A percentile compares a stretch with the other conserved stretches of the same genome.
phyloP scores from a whole-genome alignment of 768 basidiomycete genomes.

The Thelephora ganbajun region DNA sequence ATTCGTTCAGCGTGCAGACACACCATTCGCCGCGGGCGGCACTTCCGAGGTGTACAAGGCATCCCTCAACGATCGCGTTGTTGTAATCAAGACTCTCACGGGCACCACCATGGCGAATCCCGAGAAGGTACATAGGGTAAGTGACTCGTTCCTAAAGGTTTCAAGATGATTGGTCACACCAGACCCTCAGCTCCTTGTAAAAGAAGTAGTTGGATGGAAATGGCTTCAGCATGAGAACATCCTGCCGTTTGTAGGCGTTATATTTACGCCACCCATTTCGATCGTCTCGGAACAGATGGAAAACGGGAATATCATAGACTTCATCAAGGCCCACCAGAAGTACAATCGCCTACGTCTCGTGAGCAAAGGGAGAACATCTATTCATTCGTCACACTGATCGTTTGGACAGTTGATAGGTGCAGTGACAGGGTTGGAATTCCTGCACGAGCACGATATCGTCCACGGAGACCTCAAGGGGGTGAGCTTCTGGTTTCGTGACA shows the following conservation, averaged over 20 bases:
- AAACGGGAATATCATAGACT: neutral
- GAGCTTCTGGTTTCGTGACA: neutral
- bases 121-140: neutral
- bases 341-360: neutral
- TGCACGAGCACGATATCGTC: constrained; percentile 9
- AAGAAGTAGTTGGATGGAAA: constrained; percentile 1
- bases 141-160: neutral
- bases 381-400: neutral
- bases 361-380: neutral
- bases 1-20: neutral
- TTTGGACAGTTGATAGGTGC: constrained; percentile 8
- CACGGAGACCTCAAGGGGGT: constrained; percentile 15
- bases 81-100: neutral
- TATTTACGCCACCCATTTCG: neutral
- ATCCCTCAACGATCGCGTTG: neutral
- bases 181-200: neutral
- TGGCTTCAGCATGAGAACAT: neutral
- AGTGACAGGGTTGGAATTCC: constrained; percentile 9
- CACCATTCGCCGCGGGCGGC: neutral
- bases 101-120: neutral
- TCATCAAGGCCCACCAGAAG: neutral
- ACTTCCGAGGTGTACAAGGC: neutral
- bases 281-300: constrained; percentile 2
- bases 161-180: neutral
- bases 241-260: neutral